Conservation (phyloP, 345 rosid genomes). For the Aquilaria malaccensis region DNA sequence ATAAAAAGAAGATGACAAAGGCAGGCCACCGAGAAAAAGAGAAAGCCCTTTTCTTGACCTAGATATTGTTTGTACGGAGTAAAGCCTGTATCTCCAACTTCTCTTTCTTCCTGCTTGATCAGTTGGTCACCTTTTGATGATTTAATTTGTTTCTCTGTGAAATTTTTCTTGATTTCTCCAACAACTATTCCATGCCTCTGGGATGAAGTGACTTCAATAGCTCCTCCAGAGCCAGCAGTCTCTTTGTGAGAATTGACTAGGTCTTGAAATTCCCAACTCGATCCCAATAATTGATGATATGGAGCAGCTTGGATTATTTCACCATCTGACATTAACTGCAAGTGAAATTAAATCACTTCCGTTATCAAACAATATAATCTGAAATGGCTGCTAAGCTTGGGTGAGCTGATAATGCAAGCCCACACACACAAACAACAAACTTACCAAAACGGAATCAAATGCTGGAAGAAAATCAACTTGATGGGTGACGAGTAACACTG, state of each 20-base stretch:
- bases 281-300: slow-evolving; percentile 55
- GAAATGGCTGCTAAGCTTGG: neutral
- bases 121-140: slow-evolving; percentile 54
- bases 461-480: slow-evolving; percentile 98
- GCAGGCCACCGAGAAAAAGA: slow-evolving; percentile 39
- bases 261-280: slow-evolving; percentile 67
- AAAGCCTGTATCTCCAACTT: slow-evolving; percentile 71
- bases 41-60: slow-evolving; percentile 50
- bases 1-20: slow-evolving; percentile 40
- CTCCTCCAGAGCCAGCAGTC: slow-evolving; percentile 81
- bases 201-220: slow-evolving; percentile 30
- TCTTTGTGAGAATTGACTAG: slow-evolving; percentile 93
- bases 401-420: neutral
- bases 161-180: slow-evolving; percentile 52
- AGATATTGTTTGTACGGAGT: slow-evolving; percentile 71
- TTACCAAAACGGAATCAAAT: slow-evolving; percentile 80
- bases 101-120: slow-evolving; percentile 80
- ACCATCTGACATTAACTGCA: slow-evolving; percentile 89
- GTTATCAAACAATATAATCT: neutral
- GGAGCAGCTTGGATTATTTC: slow-evolving; percentile 65
- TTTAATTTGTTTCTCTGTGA: slow-evolving; percentile 31
- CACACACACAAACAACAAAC: slow-evolving; percentile 11
- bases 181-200: slow-evolving; percentile 22
- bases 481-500: slow-evolving; percentile 83
- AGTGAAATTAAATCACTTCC: slow-evolving; percentile 11